A percentile compares a stretch with the other conserved stretches of the same genome.
Conservation (phyloP, 2,329 filamentous ascomycete species). For the Venturia aucupariae region DNA sequence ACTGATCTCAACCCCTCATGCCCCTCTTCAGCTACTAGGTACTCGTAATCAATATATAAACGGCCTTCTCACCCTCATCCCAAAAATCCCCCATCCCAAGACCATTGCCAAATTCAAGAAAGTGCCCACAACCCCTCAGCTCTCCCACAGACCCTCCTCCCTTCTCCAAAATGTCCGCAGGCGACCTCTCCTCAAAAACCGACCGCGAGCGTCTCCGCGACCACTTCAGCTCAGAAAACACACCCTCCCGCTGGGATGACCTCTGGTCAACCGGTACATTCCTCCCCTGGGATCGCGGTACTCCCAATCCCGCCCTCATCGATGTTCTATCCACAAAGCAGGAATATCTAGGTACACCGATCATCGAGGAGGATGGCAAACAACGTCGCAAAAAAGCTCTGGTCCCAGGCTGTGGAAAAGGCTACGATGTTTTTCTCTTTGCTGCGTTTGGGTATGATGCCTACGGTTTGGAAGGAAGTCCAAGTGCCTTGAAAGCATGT, state of each 20-base stretch:
- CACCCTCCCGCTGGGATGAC: constrained; percentile 40
- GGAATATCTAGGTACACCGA: constrained; percentile 29
- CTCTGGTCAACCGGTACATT: constrained; percentile 44
- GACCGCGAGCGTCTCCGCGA: constrained; percentile 12
- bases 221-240: background rate
- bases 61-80: background rate
- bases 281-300: constrained; percentile 51
- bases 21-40: too few relatives aligned
- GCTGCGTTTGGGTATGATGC: constrained; percentile 68
- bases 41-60: background rate
- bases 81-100: background rate
- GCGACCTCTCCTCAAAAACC: background rate
- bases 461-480: constrained; percentile 61
- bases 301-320: constrained; percentile 48
- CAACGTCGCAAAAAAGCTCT: constrained; percentile 45
- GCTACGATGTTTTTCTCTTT: constrained; percentile 71
- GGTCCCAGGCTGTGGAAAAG: constrained; percentile 73
- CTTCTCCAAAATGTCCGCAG: background rate
- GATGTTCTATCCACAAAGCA: constrained; percentile 39
- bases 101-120: too few relatives aligned
- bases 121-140: too few relatives aligned
- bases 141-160: too few relatives aligned
- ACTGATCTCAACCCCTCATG: too few relatives aligned
- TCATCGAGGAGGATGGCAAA: constrained; percentile 12
- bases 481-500: constrained; percentile 40